phyloP scores from a whole-genome alignment of 441 rosid genomes.

The Gossypium trilobum region DNA sequence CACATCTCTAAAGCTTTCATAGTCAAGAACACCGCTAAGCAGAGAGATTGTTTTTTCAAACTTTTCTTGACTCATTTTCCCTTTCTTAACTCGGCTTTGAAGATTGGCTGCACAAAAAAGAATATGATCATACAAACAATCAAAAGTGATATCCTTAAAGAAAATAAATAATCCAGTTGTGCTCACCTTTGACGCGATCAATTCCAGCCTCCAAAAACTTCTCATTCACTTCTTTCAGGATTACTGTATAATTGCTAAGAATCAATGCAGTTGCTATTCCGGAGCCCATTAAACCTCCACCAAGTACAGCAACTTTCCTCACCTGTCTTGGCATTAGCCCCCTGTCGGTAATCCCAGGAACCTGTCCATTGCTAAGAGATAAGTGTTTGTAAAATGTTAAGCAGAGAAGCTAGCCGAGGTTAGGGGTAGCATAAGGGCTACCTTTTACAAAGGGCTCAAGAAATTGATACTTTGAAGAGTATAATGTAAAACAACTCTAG shows the following conservation, averaged over 20 bases:
- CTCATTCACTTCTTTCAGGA: slow-evolving; percentile 84
- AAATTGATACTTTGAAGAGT: not conserved
- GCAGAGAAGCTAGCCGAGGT: not conserved
- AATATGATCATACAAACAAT: slow-evolving; percentile 6
- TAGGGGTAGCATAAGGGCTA: not conserved
- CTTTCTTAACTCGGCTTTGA: slow-evolving; percentile 81
- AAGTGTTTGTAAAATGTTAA: not conserved
- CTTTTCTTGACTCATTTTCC: slow-evolving; percentile 66
- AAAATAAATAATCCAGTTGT: not conserved
- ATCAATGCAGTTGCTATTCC: slow-evolving; percentile 91
- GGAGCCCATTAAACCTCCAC: slow-evolving; percentile 98
- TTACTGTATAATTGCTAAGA: slow-evolving; percentile 70
- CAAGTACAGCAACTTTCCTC: slow-evolving; percentile 79
- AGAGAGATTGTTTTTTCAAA: slow-evolving; percentile 74
- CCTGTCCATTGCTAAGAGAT: slow-evolving; percentile 31
- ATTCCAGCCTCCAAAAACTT: slow-evolving; percentile 82
- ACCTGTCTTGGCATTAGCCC: slow-evolving; percentile 67
- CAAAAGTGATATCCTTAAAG: not conserved
- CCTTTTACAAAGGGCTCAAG: not conserved
- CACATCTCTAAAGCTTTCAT: slow-evolving; percentile 77
- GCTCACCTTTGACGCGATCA: slow-evolving; percentile 69
- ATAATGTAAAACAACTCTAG: not conserved
- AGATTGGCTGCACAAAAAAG: slow-evolving; percentile 54
- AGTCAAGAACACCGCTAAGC: slow-evolving; percentile 70
- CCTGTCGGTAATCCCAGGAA: slow-evolving; percentile 81